Evolutionary conservation across 805 yeast species (phyloP).

Genomic region (Candida corydali): DNA sequence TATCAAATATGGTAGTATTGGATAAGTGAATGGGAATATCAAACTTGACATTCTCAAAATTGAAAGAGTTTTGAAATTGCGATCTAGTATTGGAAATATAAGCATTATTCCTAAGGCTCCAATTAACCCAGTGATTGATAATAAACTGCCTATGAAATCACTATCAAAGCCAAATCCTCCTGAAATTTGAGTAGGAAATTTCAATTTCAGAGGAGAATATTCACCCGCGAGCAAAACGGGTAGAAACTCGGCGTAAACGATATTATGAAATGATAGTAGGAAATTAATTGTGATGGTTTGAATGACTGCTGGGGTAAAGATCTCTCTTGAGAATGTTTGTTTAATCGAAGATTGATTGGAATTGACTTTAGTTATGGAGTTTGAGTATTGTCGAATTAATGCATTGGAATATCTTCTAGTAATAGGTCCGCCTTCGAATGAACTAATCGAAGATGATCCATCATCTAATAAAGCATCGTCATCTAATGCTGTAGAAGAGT

Average conservation of each 20-base stretch:
- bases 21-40: slow-evolving; percentile 43
- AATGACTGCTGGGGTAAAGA: slow-evolving; percentile 27
- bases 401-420: slow-evolving; percentile 18
- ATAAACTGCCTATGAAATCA: slow-evolving; percentile 44
- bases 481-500: slow-evolving; percentile 5
- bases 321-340: slow-evolving; percentile 17
- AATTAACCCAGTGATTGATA: slow-evolving; percentile 50
- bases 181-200: slow-evolving; percentile 44
- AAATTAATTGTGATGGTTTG: slow-evolving; percentile 34
- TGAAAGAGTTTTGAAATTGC: slow-evolving; percentile 41
- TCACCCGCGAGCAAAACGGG: slow-evolving; percentile 50
- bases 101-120: slow-evolving; percentile 49
- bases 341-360: slow-evolving; percentile 8
- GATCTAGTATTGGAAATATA: slow-evolving; percentile 49
- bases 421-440: slow-evolving; percentile 10
- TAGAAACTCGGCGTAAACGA: slow-evolving; percentile 50
- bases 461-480: slow-evolving; percentile 6
- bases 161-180: slow-evolving; percentile 54
- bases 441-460: slow-evolving; percentile 7
- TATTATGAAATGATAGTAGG: slow-evolving; percentile 42
- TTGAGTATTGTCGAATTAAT: slow-evolving; percentile 16
- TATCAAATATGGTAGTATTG: slow-evolving; percentile 44
- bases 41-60: slow-evolving; percentile 39
- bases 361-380: slow-evolving; percentile 8
- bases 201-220: slow-evolving; percentile 19